Base-by-base conservation (phyloP, 2,329 filamentous ascomycete species). In the Cladosporium sp. region DNA sequence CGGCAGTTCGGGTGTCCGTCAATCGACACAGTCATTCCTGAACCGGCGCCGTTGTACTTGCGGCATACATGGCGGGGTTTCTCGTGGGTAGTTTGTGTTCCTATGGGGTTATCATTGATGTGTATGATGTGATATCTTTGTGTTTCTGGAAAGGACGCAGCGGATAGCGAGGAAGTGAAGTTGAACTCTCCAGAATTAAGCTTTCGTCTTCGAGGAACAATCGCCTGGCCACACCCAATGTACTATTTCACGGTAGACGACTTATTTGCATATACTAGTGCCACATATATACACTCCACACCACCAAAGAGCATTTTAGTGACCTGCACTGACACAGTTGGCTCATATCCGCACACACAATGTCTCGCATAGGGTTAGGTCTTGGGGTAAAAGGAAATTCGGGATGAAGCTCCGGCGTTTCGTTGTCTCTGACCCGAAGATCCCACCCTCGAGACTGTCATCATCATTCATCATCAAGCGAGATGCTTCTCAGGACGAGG, bases 401-500 rank as follows among this genome's bases (percentile, higher is more conserved):
- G 26, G 26, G 11, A 13, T 14, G 2, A 32, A 54, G 1, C 23
- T 28, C 51, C 51, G 51, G 18, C 28, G 18, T n/a, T 3, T 28
- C 25, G 36, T 30, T n/a, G n/a, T n/a, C n/a, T n/a, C n/a, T n/a
- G n/a, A n/a, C n/a, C 26, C 25, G 26, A 23, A 46, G 39, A 46
- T 46, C 39, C n/a, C 39, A 46, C n/a, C n/a, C n/a, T 11, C 51
- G 11, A n/a, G 51, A 32, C 26, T 54, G 51, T 54, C 30, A 30
- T 54, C 51, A 54, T 54, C 51, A 54, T 32, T 54, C 51, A 54
- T 54, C 51, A 54, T 54, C 51, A 54, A 21, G 51, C 51, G 8
- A 54, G 26, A 32, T 54, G 51, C 26, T 8, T 13, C 28, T 53
- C 49, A 5, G 7, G 21, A 54, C 14, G 26, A 11, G 51, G 13